Base-by-base conservation (phyloP, 2,329 filamentous ascomycete species). In the Huntiella abstrusa region DNA sequence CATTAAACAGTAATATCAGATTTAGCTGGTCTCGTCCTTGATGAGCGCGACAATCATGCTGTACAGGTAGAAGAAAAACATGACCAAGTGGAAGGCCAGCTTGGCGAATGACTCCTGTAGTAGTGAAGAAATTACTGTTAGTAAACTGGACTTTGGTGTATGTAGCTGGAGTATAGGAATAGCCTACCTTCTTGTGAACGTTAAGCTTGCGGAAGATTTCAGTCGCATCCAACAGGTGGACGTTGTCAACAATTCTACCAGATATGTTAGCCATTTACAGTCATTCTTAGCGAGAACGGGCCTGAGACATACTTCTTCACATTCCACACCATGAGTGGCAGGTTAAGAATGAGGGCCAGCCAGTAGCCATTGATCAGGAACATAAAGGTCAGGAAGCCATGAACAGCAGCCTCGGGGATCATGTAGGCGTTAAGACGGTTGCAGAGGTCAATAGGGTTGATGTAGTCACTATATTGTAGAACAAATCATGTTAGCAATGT, bases 61-160 rank as follows among this genome's bases (percentile, higher is more conserved):
- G 75, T 94, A 94, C 48, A 98, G 81, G 69, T 98, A 98, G 76
- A 96, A 98, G 78, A 98, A 98, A 76, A 98, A 98, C 86, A 98
- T 95, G 67, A 98, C 64, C 51, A 98, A 71, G 65, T 98, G 91
- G 73, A 98, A 98, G 48, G 88, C 91, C 38, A 98, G 83, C 70
- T 98, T 98, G 69, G 91, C 80, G 64, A 98, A 98, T 0, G 91
- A 96, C 76, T 98, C 91, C 87, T 94, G 32, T 38, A 3, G 10
- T 19, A 16, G 35, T 13, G 39, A 34, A 41, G 10, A 13, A 13
- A 34, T 15, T 4, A 7, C 8, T 42, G 40, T 33, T 33, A 42
- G 38, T 17, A 16, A 19, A 16, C 6, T 12, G 16, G 12, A 2
- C 12, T 33, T 36, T 36, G 7, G 34, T n/a, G 15, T 42, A 32